Evolutionary conservation across 305 asterid species (phyloP), one percentile per base, ranked within the genome.

Genomic region (Striga hermonthica): DNA sequence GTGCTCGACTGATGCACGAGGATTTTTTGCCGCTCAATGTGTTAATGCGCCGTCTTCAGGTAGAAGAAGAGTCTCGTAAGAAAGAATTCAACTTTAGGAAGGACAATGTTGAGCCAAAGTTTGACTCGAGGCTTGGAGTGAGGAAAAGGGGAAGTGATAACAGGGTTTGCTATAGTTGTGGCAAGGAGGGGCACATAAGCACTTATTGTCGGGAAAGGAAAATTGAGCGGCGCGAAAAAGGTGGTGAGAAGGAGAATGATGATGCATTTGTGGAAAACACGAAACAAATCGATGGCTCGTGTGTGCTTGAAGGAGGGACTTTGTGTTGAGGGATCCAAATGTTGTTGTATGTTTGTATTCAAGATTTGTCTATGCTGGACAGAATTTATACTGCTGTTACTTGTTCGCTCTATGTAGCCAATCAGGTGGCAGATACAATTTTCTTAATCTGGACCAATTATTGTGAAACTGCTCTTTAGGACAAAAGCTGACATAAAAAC

Each of bases 11-110:
- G 77, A 82, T 86, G 91, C 78, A 50, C 7, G 84, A 79, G 61
- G 87, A 82, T 65, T 38, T 69, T 67, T 50, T 83, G 57, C 63
- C 83, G n/a, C 74, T 81, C 63, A 72, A 74, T 48, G 59, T 52
- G 79, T 68, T 89, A 60, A 74, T 84, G 81, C 77, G 75, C 49
- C 86, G 76, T 56, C 70, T 89, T 62, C 77, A 60, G 72, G 74
- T 60, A 3, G 94, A 86, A 73, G 96, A 85, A 78, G 89, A 84
- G 69, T 72, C 79, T 12, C 78, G 81, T 37, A 12, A 53, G 74
- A 75, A 56, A 63, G 80, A 67, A 7, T 48, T 47, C 9, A 61
- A 34, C 66, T 35, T 34, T 48, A 67, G 63, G 74, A 74, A 71
- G 41, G 64, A 63, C 53, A 73, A 31, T 7, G 13, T 44, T n/a